Conservation (phyloP, 495 filamentous ascomycete species). For the Hypoxylon subgilvum region DNA sequence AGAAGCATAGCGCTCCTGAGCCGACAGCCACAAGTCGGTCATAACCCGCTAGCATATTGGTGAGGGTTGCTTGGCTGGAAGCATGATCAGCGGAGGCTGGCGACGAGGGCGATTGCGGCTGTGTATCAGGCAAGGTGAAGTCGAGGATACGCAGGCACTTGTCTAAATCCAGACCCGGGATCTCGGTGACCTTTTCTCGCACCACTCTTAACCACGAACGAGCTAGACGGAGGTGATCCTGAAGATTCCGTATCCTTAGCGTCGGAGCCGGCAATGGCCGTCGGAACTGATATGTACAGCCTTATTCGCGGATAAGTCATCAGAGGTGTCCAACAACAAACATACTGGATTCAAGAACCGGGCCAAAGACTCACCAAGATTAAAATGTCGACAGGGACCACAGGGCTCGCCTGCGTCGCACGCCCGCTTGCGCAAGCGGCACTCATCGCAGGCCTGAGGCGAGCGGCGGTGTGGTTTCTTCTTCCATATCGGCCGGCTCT, state of each 20-base stretch:
- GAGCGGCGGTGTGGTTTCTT: conserved; percentile 8
- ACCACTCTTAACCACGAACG: conserved; percentile 3
- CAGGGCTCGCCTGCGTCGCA: conserved; percentile 9
- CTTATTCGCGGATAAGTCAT: background rate
- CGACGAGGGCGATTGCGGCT: background rate
- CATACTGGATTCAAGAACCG: background rate
- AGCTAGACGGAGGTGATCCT: conserved; percentile 6
- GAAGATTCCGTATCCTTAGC: conserved; percentile 4
- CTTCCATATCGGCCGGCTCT: background rate
- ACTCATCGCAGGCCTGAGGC: conserved; percentile 7
- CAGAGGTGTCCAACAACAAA: background rate
- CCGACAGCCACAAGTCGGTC: background rate
- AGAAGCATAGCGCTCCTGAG: background rate
- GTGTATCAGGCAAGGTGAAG: conserved; percentile 3
- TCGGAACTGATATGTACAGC: conserved; percentile 3
- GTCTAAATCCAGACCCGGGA: conserved; percentile 5
- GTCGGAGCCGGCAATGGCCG: conserved; percentile 1
- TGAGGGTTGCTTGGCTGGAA: background rate
- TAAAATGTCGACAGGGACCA: conserved; percentile 1
- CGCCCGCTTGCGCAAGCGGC: conserved; percentile 3
- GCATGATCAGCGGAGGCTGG: background rate
- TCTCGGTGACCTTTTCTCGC: background rate
- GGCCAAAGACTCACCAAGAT: background rate
- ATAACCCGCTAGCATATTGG: conserved; percentile 3
- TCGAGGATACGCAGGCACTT: conserved; percentile 8